These are phyloP conservation scores for Phellinidium pouzarii DNA, from an alignment of 1,284 basidiomycete genomes.

Conservation along the genomic window DNA sequence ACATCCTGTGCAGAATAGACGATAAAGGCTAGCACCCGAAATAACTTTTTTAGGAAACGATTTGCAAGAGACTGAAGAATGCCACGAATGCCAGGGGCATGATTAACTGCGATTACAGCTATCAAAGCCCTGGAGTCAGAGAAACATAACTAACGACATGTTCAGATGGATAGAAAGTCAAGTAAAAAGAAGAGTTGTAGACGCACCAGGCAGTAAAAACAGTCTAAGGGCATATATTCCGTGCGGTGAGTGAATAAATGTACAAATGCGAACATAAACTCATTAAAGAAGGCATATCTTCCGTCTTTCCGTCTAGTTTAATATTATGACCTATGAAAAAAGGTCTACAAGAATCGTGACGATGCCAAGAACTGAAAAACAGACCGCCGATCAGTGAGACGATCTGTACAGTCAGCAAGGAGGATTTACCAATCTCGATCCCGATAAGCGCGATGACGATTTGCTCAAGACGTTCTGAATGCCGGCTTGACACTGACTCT, in stretches of 20 bases:
- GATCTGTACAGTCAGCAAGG: constrained; percentile 10
- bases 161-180: background rate
- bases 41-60: no score
- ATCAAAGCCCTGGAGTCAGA: background rate
- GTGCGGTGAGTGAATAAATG: background rate
- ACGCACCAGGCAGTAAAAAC: background rate
- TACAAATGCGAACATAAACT: background rate
- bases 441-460: constrained; percentile 92
- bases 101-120: background rate
- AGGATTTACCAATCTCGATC: constrained; percentile 67
- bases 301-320: background rate
- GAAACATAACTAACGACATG: background rate
- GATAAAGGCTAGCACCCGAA: no score
- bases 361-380: constrained; percentile 57
- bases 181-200: background rate
- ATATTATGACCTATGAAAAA: constrained; percentile 28
- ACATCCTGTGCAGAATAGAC: no score
- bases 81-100: background rate
- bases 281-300: background rate
- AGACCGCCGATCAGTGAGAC: constrained; percentile 21
- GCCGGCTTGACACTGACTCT: constrained; percentile 87
- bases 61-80: no score
- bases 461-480: constrained; percentile 91
- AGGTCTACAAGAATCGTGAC: constrained; percentile 69
- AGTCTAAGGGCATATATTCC: background rate